Conservation (phyloP, 805 yeast genomes). For the Middelhovenomyces tepae region DNA sequence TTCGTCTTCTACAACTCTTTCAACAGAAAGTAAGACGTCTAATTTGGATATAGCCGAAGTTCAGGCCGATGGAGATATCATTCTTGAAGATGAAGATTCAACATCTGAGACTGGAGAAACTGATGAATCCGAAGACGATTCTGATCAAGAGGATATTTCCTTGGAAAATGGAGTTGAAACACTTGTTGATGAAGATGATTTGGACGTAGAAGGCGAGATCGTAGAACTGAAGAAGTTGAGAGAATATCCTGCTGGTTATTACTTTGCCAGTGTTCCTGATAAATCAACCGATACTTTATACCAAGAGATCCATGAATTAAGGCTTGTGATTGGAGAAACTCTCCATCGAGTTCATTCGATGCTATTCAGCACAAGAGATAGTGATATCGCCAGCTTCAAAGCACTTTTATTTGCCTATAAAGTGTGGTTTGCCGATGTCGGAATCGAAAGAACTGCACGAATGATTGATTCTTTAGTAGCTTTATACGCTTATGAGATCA, state of each 20-base stretch:
- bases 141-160: constrained; percentile 36
- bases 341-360: constrained; percentile 50
- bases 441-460: constrained; percentile 56
- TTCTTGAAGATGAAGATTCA: constrained; percentile 17
- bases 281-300: constrained; percentile 38
- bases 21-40: constrained; percentile 11
- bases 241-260: constrained; percentile 56
- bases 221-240: constrained; percentile 41
- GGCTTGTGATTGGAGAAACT: constrained; percentile 51
- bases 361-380: constrained; percentile 43
- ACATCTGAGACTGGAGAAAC: constrained; percentile 1
- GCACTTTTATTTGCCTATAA: constrained; percentile 55
- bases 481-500: constrained; percentile 47
- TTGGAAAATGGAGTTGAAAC: too few species aligned
- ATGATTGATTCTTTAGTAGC: constrained; percentile 45
- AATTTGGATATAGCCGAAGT: constrained; percentile 7
- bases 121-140: constrained; percentile 28
- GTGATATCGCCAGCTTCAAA: constrained; percentile 55
- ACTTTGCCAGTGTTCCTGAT: constrained; percentile 48
- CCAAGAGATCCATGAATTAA: constrained; percentile 46
- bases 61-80: constrained; percentile 22
- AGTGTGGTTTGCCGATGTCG: constrained; percentile 75
- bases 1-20: neutral
- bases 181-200: constrained; percentile 20
- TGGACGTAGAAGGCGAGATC: constrained; percentile 7